phyloP scores from a whole-genome alignment of 75 land plant genomes.

The Pinus albicaulis region DNA sequence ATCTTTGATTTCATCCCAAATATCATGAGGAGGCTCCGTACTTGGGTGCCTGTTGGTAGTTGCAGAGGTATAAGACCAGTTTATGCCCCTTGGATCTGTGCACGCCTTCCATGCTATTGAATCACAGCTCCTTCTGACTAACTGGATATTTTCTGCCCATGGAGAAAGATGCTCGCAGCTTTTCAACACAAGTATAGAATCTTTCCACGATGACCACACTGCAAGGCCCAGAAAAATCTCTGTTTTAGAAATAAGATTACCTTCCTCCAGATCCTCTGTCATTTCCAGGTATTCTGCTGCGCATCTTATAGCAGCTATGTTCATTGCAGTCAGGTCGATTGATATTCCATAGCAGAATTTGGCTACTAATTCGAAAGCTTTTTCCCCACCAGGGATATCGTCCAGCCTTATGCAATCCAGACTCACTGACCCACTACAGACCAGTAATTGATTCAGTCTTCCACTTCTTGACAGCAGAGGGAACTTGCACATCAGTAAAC shows the following conservation, averaged over 20 bases:
- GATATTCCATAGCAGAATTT: constrained; percentile 90
- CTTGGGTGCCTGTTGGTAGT: too few species aligned
- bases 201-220: constrained; percentile 80
- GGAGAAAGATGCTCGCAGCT: constrained; percentile 76
- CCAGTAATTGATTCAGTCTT: constrained; percentile 67
- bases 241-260: constrained; percentile 79
- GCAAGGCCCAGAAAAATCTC: constrained; percentile 80
- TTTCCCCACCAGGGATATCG: constrained; percentile 77
- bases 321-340: constrained; percentile 61
- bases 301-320: constrained; percentile 71
- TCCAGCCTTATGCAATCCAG: constrained; percentile 35
- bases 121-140: constrained; percentile 80
- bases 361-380: constrained; percentile 81
- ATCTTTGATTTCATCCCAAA: constrained; percentile 54
- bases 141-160: constrained; percentile 87
- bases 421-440: constrained; percentile 35
- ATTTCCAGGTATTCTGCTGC: constrained; percentile 88
- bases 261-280: constrained; percentile 89
- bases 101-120: constrained; percentile 97
- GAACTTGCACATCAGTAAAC: constrained; percentile 30
- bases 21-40: constrained; percentile 35
- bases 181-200: constrained; percentile 73
- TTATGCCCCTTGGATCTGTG: constrained; percentile 52
- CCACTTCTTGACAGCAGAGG: constrained; percentile 82
- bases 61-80: too few species aligned